A percentile compares a stretch with the other conserved stretches of the same genome.
phyloP scores from a whole-genome alignment of 1,139 yeast genomes.

The Candida buenavistaensis region DNA sequence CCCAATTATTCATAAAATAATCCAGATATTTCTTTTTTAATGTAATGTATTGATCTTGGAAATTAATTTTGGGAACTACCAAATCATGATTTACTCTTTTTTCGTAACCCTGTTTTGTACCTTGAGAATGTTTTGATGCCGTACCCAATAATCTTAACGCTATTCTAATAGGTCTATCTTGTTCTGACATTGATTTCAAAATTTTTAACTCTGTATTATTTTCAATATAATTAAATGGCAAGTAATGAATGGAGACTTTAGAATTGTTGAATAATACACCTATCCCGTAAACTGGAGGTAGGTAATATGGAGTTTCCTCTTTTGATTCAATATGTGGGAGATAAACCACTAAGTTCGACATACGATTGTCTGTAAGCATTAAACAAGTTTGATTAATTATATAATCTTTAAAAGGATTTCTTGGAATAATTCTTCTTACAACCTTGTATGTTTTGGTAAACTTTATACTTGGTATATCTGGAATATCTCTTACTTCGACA shows the following conservation, averaged over 20 bases:
- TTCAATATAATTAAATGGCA: slow-evolving; percentile 51
- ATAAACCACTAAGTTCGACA: slow-evolving; percentile 58
- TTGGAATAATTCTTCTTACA: slow-evolving; percentile 80
- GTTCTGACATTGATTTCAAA: slow-evolving; percentile 37
- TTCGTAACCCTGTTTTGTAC: slow-evolving; percentile 80
- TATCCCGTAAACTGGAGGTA: slow-evolving; percentile 82
- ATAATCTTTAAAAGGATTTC: slow-evolving; percentile 85
- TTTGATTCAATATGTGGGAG: slow-evolving; percentile 65
- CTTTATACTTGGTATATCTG: slow-evolving; percentile 27
- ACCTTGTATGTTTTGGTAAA: slow-evolving; percentile 49
- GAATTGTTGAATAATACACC: slow-evolving; percentile 60
- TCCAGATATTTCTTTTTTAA: slow-evolving; percentile 83
- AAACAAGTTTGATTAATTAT: slow-evolving; percentile 84
- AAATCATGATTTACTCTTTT: slow-evolving; percentile 87
- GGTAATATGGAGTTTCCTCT: slow-evolving; percentile 81
- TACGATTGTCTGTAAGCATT: slow-evolving; percentile 28
- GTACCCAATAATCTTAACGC: slow-evolving; percentile 80
- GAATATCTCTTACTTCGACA: slow-evolving; percentile 47
- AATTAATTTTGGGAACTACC: slow-evolving; percentile 77
- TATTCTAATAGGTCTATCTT: slow-evolving; percentile 72
- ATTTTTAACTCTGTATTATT: slow-evolving; percentile 11
- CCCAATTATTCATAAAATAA: slow-evolving; percentile 79
- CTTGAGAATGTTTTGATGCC: slow-evolving; percentile 78
- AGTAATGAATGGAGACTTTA: slow-evolving; percentile 75
- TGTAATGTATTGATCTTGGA: slow-evolving; percentile 79